Percentiles rank a stretch among this genome's conserved stretches.
phyloP scores from a whole-genome alignment of 345 rosid genomes.

The Citrus medica region DNA sequence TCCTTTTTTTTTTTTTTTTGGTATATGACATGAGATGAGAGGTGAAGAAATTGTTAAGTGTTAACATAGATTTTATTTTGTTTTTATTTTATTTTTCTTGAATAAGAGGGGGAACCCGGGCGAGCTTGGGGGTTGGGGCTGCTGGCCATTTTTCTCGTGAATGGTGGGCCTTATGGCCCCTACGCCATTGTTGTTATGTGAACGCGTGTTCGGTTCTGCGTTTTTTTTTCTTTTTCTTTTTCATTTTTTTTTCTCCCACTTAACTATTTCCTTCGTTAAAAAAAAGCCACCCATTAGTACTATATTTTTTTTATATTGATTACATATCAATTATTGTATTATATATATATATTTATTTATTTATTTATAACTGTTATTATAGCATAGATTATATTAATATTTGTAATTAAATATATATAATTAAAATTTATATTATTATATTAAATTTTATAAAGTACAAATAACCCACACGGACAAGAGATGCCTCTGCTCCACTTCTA shows the following conservation, averaged over 20 bases:
- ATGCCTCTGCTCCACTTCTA: no score
- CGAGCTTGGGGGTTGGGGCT: neutral
- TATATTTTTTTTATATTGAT: no score
- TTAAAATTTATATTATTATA: fast-evolving
- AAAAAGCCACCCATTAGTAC: no score
- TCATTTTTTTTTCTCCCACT: neutral
- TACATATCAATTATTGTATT: no score
- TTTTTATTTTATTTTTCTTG: neutral
- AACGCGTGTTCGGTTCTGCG: neutral
- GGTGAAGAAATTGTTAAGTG: neutral
- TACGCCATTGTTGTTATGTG: neutral
- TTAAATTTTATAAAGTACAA: no score
- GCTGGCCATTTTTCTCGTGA: constrained; percentile 3
- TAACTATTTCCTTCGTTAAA: no score
- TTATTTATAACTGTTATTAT: no score
- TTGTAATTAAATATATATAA: no score
- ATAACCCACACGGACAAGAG: no score
- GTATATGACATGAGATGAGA: neutral
- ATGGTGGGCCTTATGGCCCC: constrained; percentile 2
- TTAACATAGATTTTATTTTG: no score
- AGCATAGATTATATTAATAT: fast-evolving
- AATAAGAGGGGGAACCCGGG: neutral
- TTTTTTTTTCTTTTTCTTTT: no score
- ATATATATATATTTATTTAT: no score
- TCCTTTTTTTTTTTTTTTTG: neutral